These are phyloP conservation scores for Acacia confusa DNA, from an alignment of 306 rosid genomes.

Conservation along the genomic window DNA sequence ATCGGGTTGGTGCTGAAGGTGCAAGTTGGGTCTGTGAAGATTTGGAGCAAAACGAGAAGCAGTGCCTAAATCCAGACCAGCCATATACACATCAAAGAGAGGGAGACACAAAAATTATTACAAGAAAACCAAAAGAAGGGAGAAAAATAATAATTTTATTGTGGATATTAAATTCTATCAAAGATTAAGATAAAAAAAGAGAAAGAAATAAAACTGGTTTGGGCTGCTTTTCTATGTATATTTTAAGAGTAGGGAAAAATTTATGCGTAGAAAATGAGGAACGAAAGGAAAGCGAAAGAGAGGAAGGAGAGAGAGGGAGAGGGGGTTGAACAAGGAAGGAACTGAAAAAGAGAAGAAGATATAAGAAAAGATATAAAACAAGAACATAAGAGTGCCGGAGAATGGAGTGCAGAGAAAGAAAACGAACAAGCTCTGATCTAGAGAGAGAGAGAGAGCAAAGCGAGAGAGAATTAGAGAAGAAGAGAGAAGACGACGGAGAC, in stretches of 20 bases:
- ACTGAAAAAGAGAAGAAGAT: constrained; percentile 29
- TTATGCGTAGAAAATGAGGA: background rate
- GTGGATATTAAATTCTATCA: constrained; percentile 8
- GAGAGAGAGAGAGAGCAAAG: background rate
- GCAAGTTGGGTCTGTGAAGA: constrained; percentile 62
- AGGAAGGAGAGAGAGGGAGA: background rate
- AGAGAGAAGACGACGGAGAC: constrained; percentile 21
- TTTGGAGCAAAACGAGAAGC: constrained; percentile 67
- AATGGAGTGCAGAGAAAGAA: constrained; percentile 55
- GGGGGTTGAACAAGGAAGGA: background rate
- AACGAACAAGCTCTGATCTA: background rate
- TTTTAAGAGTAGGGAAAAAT: constrained; percentile 43
- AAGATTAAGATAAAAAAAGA: background rate
- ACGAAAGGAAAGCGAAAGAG: background rate
- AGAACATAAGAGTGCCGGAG: constrained; percentile 15
- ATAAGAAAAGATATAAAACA: background rate
- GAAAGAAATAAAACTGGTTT: constrained; percentile 20
- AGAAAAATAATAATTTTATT: constrained; percentile 25
- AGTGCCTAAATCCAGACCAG: constrained; percentile 89
- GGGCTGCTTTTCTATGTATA: constrained; percentile 46
- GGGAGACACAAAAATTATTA: constrained; percentile 33
- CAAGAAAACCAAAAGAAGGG: constrained; percentile 50
- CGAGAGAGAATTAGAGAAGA: background rate
- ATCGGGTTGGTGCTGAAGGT: constrained; percentile 47
- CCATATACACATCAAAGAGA: constrained; percentile 64